Evolutionary conservation across 331 rosid species (phyloP), one percentile per base, ranked within the genome.

Genomic region (Spiraea crenata): DNA sequence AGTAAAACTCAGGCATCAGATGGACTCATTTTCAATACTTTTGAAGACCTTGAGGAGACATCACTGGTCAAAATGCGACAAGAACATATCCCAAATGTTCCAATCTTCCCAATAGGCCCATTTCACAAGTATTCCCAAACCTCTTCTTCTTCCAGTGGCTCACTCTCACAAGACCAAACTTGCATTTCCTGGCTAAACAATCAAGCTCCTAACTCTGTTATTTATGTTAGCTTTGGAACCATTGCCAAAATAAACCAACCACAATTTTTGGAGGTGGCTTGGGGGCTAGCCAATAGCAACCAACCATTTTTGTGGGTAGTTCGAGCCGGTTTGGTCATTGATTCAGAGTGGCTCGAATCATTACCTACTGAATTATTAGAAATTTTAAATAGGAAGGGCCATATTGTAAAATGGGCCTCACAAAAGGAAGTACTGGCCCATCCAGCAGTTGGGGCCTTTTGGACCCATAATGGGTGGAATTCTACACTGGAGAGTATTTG

Each of bases 341-440:
- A 71, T 3, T 74, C 37, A 6, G 69, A 85, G 7, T 77, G 87
- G 82, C 63, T 77, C 2, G 85, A 69, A 69, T 4, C 63, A 1
- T n/a, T 76, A 34, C 87, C 82, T 5, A 44, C 16, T 41, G 85
- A 73, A 54, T 78, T 78, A 57, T 5, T 78, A 5, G 80, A 85
- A 55, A 63, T 5, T 15, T 13, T 82, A 15, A 72, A 57, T 3
- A 73, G 73, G 0, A 70, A 60, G 46, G 81, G 81, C 0, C 55
- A 57, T 34, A 73, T 80, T 34, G 85, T 83, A 11, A 83, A 83
- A 70, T 85, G 87, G 89, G 85, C 86, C 2, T 77, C 89, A 0
- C 86, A 77, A 4, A 70, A 57, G 17, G 54, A 77, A 38, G 77
- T 82, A 44, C 38, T 85, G 49, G 61, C 78, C 0, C 81, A 85